phyloP scores from a whole-genome alignment of 495 filamentous ascomycete species.

The Pyrenula massariospora region DNA sequence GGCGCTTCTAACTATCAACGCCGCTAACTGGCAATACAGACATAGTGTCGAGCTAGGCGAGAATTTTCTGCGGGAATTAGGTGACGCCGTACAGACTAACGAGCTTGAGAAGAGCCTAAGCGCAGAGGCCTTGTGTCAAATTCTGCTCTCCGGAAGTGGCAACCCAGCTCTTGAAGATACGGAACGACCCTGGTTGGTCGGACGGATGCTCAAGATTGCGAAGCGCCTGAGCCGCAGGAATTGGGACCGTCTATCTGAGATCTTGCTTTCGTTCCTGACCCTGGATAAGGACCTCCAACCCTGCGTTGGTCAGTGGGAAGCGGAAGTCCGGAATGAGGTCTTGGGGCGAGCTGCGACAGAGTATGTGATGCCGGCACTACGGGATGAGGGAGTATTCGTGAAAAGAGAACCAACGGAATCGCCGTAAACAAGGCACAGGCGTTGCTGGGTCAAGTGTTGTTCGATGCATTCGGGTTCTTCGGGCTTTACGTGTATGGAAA shows the following conservation, averaged over 20 bases:
- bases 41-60: conserved; percentile 13
- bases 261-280: conserved; percentile 24
- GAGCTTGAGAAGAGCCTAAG: conserved; percentile 26
- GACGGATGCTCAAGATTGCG: conserved; percentile 30
- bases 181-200: conserved; percentile 26
- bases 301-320: conserved; percentile 16
- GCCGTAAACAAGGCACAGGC: too few species aligned
- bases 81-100: conserved; percentile 18
- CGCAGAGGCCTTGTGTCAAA: conserved; percentile 26
- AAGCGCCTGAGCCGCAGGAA: conserved; percentile 21
- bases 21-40: conserved; percentile 30
- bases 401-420: too few species aligned
- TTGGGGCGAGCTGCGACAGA: conserved; percentile 22
- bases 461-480: too few species aligned
- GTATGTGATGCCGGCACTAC: conserved; percentile 14
- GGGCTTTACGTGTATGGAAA: too few species aligned
- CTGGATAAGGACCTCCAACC: conserved; percentile 13
- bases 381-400: too few species aligned
- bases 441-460: too few species aligned
- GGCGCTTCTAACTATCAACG: conserved; percentile 23
- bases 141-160: conserved; percentile 25
- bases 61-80: conserved; percentile 20
- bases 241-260: conserved; percentile 20
- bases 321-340: conserved; percentile 21
- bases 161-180: conserved; percentile 14